These are phyloP conservation scores for Singerocomus rubriflavus DNA, from an alignment of 1,284 basidiomycete species.

Conservation along the genomic window DNA sequence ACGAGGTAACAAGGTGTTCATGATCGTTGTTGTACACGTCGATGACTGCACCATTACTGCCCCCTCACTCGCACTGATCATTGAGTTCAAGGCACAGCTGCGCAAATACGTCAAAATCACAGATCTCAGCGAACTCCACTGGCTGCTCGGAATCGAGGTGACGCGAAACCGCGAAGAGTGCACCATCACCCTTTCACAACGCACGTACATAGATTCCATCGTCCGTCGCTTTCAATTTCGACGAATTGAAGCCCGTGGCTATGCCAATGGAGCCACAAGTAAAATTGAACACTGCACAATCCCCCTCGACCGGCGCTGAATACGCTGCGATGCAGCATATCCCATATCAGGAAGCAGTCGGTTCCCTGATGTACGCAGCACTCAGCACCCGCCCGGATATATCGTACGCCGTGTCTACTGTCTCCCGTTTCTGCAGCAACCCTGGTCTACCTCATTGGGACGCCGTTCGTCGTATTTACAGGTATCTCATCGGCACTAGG, in stretches of 20 bases:
- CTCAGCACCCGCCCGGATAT: rapidly evolving
- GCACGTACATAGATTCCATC: not conserved
- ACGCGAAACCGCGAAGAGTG: too few relatives aligned
- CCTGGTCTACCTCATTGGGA: not conserved
- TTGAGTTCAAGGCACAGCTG: too few relatives aligned
- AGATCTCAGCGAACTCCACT: too few relatives aligned
- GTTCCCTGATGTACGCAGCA: not conserved
- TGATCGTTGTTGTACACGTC: too few relatives aligned
- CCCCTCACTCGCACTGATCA: too few relatives aligned
- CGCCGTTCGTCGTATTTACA: not conserved
- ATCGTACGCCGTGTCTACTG: not conserved
- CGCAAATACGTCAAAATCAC: too few relatives aligned
- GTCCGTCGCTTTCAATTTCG: not conserved
- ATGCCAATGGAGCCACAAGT: not conserved
- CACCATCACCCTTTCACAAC: too few relatives aligned
- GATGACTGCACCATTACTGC: too few relatives aligned
- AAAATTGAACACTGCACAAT: not conserved
- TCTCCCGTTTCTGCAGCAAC: not conserved
- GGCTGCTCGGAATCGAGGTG: too few relatives aligned
- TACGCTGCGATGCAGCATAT: not conserved
- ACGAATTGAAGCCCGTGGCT: not conserved
- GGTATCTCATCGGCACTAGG: rapidly evolving
- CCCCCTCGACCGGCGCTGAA: not conserved
- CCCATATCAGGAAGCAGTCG: not conserved
- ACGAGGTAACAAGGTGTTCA: too few relatives aligned